Base-by-base conservation (phyloP, 1,139 yeast species). In the Pichia sp. region DNA sequence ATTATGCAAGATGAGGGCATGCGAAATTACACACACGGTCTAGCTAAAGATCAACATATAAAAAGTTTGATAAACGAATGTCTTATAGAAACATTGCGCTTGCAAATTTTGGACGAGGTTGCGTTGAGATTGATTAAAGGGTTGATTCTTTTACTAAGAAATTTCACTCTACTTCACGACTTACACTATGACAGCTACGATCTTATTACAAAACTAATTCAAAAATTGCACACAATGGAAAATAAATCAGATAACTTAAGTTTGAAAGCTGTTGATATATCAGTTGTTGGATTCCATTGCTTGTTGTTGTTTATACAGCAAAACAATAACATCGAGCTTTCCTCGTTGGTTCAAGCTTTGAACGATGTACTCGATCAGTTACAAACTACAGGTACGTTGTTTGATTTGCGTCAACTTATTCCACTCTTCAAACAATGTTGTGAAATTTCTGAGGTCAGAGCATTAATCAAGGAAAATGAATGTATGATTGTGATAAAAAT, bases 381-480 rank as follows among this genome's bases (percentile, higher is more conserved):
- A 46, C 39, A 11, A 18, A 22, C n/a, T 2, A 17, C 8, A 40
- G 57, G 57, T 45, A 51, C 21, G 1, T 4, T 36, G 4, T 39
- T 35, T 34, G 45, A 44, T 17, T 28, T 44, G 4, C 36, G 22
- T 26, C 47, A 44, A 26, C 20, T 42, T 12, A 9, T 44, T 18
- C 43, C 45, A 11, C 45, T 40, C 15, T 35, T 41, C 10, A 36
- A 36, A 14, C 37, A 35, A 8, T 41, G 21, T 15, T 42, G 43
- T 28, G 31, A 28, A 34, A 26, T 31, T 10, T 4, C 15, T 14
- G 39, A 39, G 18, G 23, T 38, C 10, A 37, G 35, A 31, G n/a
- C 14, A 4, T n/a, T 32, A 5, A 21, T 42, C 5, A 20, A n/a
- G 12, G 24, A 34, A 2, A 17, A 38, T 26, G 38, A 35, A 21